A percentile compares a stretch with the other conserved stretches of the same genome.
These are phyloP conservation scores for Begonia masoniana DNA, from an alignment of 306 rosid species.

Conservation along the genomic window DNA sequence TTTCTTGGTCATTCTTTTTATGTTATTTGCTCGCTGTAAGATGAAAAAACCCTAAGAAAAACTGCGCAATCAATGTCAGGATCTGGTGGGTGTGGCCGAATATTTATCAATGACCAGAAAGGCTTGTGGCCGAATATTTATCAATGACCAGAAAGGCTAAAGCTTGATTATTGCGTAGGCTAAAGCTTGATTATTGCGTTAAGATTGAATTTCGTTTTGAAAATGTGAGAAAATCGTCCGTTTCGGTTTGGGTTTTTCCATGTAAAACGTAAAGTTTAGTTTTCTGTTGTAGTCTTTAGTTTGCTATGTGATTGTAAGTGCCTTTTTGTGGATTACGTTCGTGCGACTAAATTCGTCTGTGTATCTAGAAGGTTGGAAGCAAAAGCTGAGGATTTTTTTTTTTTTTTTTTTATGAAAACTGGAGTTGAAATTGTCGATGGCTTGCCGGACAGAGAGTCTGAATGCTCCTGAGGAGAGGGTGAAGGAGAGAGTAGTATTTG, in stretches of 20 bases:
- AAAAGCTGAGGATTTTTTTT: conserved; percentile 8
- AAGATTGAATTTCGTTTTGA: not conserved
- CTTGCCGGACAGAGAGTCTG: conserved; percentile 22
- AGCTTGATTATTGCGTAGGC: no score
- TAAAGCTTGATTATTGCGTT: not conserved
- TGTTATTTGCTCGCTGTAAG: not conserved
- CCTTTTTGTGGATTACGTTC: not conserved
- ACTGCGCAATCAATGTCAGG: conserved; percentile 6
- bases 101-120: no score
- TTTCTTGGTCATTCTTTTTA: not conserved
- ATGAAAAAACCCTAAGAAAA: conserved; percentile 27
- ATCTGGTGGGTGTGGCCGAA: conserved; percentile 7
- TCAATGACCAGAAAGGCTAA: no score
- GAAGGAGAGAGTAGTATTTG: conserved; percentile 34
- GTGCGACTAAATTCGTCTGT: conserved; percentile 4
- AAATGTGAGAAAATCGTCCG: conserved; percentile 5
- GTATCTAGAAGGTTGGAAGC: conserved; percentile 42
- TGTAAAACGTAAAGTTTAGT: not conserved
- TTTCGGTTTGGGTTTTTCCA: not conserved
- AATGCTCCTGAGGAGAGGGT: conserved; percentile 18
- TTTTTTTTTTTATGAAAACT: conserved; percentile 32
- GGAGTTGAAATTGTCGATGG: conserved; percentile 28
- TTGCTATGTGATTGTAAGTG: conserved; percentile 1
- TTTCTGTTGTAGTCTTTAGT: conserved; percentile 4
- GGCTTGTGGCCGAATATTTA: no score